phyloP scores from a whole-genome alignment of 2,329 filamentous ascomycete species.

The Fusarium euwallaceae region DNA sequence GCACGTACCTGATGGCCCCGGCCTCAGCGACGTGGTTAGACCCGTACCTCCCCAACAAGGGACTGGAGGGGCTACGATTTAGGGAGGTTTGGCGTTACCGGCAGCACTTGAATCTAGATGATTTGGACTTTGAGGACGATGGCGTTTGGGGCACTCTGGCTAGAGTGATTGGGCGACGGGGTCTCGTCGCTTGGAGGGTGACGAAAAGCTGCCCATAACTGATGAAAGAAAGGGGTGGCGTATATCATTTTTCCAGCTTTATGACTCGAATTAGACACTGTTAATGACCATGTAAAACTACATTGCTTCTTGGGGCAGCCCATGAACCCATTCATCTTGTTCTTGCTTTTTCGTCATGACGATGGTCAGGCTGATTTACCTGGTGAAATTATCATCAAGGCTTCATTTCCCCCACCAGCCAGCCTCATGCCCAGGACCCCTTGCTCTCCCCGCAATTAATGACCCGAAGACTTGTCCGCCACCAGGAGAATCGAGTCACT shows the following conservation, averaged over 20 bases:
- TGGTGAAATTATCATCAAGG: constrained; percentile 1
- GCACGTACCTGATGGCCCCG: constrained; percentile 80
- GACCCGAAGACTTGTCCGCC: constrained; percentile 13
- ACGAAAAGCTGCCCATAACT: constrained; percentile 68
- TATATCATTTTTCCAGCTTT: constrained; percentile 19
- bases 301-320: constrained; percentile 20
- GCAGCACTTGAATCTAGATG: constrained; percentile 81
- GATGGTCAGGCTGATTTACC: background rate
- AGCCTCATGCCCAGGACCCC: constrained; percentile 12
- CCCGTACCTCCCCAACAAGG: constrained; percentile 70
- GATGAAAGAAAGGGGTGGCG: constrained; percentile 28
- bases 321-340: constrained; percentile 15
- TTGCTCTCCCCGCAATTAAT: constrained; percentile 22
- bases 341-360: constrained; percentile 3
- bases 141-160: constrained; percentile 79
- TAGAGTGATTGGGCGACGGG: constrained; percentile 74
- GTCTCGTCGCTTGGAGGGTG: constrained; percentile 73
- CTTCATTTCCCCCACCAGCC: constrained; percentile 20
- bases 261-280: constrained; percentile 33
- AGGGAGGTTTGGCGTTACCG: constrained; percentile 77
- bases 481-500: constrained; percentile 9
- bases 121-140: constrained; percentile 83
- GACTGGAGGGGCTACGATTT: constrained; percentile 71
- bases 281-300: constrained; percentile 33
- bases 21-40: constrained; percentile 79